Evolutionary conservation across 1,284 basidiomycete species (phyloP), one percentile per base, ranked within the genome.

Genomic region (Coriolopsis trogii): DNA sequence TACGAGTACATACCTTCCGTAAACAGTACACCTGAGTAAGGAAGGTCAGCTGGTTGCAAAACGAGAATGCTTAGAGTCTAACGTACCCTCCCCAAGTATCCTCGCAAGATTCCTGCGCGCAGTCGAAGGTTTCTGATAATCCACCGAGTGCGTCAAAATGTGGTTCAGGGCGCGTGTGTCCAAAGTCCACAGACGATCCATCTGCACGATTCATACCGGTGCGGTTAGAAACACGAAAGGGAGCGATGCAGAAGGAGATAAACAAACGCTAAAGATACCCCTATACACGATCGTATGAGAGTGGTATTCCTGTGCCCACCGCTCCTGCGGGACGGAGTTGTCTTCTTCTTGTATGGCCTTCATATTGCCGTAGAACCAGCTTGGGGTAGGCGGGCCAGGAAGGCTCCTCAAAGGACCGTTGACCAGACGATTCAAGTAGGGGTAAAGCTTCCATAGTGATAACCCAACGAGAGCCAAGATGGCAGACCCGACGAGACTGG

Each of bases 221-320:
- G 10, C 31, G n/a, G 25, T 5, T 28, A 37, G 16, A 23, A 8
- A 7, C 6, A 7, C 13, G 15, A 16, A 37, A 10, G 13, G 33
- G 9, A 18, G 21, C 8, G 15, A 16, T 12, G 21, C 40, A 41
- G 15, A 16, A 7, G 23, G 28, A n/a, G 25, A 18, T 6, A 16
- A 16, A 24, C 4, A n/a, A 59, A 85, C 84, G 26, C 71, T 70
- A 26, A 85, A 68, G 1, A 80, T 59, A 1, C 69, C 69, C 46
- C 73, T 72, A 49, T 76, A 82, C 49, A 65, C 74, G 42, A 86
- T 59, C 0, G 77, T 81, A 9, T 25, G 13, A 7, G 54, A 64
- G 0, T 87, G 86, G 55, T 84, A 84, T 53, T 81, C 57, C 34
- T 70, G 60, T 0, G 74, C 64, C 86, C 87, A 89, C 61, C 75